Conservation (phyloP, 345 rosid genomes). For the Citrus hindsii region DNA sequence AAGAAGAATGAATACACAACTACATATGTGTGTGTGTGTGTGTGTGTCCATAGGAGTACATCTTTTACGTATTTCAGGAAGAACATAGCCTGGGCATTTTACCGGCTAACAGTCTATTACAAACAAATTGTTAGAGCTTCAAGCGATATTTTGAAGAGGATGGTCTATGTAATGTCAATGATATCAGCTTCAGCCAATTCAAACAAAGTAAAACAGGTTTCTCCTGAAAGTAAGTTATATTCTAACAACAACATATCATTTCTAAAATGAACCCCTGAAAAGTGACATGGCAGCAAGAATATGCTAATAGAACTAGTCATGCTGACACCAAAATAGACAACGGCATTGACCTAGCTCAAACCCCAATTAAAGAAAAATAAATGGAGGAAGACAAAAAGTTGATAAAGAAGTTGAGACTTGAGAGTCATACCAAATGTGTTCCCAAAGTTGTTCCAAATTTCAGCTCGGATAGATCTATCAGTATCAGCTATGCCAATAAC, state of each 20-base stretch:
- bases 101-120: not conserved
- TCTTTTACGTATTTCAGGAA: not conserved
- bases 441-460: conserved; percentile 75
- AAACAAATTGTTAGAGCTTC: not conserved
- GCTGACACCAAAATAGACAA: not conserved
- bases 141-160: not conserved
- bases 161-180: not conserved
- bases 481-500: conserved; percentile 83
- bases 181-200: not conserved
- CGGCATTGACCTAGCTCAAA: not conserved
- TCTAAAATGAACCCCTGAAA: not conserved
- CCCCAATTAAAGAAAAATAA: not conserved
- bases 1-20: not conserved
- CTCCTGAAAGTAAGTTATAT: not conserved
- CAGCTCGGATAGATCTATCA: conserved; percentile 62
- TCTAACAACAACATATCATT: not conserved
- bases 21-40: not conserved
- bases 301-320: not conserved
- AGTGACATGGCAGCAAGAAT: not conserved
- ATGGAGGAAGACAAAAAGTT: not conserved
- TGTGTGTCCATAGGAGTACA: not conserved
- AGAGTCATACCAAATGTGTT: conserved; percentile 56
- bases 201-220: not conserved
- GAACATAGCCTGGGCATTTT: not conserved
- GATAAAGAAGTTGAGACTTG: not conserved